phyloP scores from a whole-genome alignment of 768 basidiomycete genomes.

The Rhizopogon vulgaris region DNA sequence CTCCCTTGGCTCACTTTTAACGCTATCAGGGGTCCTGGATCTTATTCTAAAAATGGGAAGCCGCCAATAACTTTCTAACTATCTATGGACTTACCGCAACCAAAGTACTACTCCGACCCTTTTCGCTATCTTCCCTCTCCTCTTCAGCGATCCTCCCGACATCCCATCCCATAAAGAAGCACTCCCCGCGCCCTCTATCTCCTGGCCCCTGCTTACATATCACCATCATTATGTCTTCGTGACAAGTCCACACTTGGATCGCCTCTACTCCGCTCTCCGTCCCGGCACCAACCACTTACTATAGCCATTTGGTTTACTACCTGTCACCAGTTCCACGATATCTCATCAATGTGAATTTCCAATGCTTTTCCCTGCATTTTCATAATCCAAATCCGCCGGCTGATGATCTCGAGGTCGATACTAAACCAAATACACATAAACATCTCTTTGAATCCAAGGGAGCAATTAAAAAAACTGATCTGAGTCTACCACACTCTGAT shows the following conservation, averaged over 20 bases:
- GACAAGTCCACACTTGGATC: not conserved
- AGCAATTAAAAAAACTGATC: too few species aligned
- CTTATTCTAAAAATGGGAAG: constrained; percentile 5
- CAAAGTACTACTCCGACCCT: not conserved
- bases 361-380: too few species aligned
- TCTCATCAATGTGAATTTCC: too few species aligned
- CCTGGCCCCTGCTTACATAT: constrained; percentile 16
- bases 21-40: constrained; percentile 24
- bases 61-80: constrained; percentile 3
- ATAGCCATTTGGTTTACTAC: not conserved
- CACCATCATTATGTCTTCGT: too few species aligned
- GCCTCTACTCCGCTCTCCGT: not conserved
- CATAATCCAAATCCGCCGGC: too few species aligned
- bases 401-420: not conserved
- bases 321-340: too few species aligned
- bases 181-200: constrained; percentile 3
- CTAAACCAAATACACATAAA: not conserved
- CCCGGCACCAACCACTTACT: not conserved
- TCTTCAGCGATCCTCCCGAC: constrained; percentile 27
- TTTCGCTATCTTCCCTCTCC: not conserved
- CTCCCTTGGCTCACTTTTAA: constrained; percentile 20
- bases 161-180: constrained; percentile 6
- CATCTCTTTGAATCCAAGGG: too few species aligned
- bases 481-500: too few species aligned
- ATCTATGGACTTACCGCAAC: constrained; percentile 9